Conservation (phyloP, 148 eudicot genomes). For the Heliamphora exappendiculata region DNA sequence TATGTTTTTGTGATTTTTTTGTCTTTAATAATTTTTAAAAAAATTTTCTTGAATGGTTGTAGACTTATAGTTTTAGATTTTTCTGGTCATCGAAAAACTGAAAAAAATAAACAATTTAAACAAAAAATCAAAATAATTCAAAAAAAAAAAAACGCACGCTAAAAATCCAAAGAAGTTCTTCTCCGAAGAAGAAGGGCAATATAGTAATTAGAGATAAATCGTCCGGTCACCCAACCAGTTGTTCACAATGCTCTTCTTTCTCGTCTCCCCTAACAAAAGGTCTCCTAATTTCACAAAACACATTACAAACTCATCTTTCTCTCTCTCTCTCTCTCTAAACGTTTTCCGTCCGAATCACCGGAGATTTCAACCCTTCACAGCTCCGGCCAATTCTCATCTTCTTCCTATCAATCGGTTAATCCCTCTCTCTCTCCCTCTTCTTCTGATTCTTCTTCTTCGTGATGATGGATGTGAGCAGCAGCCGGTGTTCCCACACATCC, state of each 20-base stretch:
- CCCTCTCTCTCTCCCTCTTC: not conserved
- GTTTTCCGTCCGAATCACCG: not conserved
- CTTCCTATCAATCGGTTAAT: not conserved
- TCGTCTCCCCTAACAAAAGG: not conserved
- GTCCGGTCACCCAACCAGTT: not conserved
- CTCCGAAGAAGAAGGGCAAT: not conserved
- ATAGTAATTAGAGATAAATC: slow-evolving; percentile 1
- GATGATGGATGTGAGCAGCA: slow-evolving; percentile 51
- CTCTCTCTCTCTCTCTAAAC: not conserved
- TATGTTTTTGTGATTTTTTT: no score
- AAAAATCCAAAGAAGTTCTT: no score
- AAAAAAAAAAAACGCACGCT: no score
- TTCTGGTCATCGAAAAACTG: no score
- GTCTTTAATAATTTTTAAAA: no score
- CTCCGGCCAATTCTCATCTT: not conserved
- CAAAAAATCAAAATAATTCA: no score
- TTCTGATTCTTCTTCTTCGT: not conserved
- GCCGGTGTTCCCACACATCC: slow-evolving; percentile 69
- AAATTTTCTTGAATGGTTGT: no score
- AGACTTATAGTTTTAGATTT: no score
- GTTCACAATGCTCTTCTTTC: not conserved
- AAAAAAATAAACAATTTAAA: no score
- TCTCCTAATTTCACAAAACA: not conserved
- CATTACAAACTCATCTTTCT: slow-evolving; percentile 2
- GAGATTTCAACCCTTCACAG: not conserved